Percentiles rank a stretch among this genome's conserved stretches.
phyloP scores from a whole-genome alignment of 2,329 filamentous ascomycete genomes.

The Phaeosphaeriaceae sp. region DNA sequence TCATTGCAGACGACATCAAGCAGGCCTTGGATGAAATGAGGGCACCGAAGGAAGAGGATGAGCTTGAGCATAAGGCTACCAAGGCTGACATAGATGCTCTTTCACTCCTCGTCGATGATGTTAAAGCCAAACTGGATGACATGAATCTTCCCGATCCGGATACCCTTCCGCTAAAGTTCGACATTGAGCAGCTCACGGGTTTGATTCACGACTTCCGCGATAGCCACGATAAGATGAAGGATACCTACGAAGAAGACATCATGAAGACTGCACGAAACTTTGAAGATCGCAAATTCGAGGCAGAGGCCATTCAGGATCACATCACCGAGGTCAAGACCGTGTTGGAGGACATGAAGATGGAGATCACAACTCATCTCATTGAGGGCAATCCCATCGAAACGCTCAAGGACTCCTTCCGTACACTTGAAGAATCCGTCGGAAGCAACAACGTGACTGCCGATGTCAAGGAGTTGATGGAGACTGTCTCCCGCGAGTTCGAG shows the following conservation, averaged over 20 bases:
- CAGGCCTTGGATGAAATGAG: slow-evolving; percentile 74
- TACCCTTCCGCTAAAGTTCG: slow-evolving; percentile 76
- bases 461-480: slow-evolving; percentile 70
- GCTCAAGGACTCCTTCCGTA: slow-evolving; percentile 68
- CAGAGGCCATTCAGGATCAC: slow-evolving; percentile 77
- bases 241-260: slow-evolving; percentile 76
- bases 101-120: slow-evolving; percentile 81
- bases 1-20: slow-evolving; percentile 80
- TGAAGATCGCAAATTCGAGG: slow-evolving; percentile 85
- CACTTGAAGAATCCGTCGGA: slow-evolving; percentile 72
- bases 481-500: slow-evolving; percentile 86
- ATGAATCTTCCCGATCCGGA: slow-evolving; percentile 76
- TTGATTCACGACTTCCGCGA: slow-evolving; percentile 61
- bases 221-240: slow-evolving; percentile 72
- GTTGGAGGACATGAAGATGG: slow-evolving; percentile 78
- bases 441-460: slow-evolving; percentile 55
- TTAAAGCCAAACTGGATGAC: slow-evolving; percentile 79
- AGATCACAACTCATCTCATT: slow-evolving; percentile 78
- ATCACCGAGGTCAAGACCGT: slow-evolving; percentile 80
- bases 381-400: slow-evolving; percentile 72
- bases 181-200: slow-evolving; percentile 70
- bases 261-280: slow-evolving; percentile 80
- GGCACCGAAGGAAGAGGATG: slow-evolving; percentile 56
- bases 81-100: slow-evolving; percentile 85
- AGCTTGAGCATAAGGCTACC: slow-evolving; percentile 69